Conservation (phyloP, 2,329 filamentous ascomycete genomes). For the Beauveria rudraprayagi region DNA sequence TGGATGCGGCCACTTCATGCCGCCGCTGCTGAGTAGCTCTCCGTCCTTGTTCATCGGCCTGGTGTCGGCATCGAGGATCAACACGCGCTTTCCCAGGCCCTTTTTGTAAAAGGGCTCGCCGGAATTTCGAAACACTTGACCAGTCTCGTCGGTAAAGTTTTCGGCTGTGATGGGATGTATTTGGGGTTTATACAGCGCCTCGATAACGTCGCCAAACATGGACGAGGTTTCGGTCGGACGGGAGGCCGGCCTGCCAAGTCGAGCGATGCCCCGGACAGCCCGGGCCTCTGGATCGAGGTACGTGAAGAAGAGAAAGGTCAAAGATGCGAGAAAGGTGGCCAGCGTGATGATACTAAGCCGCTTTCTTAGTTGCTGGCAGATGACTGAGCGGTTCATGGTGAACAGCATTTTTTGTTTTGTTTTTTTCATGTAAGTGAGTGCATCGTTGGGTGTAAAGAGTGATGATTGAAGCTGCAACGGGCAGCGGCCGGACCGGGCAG, state of each 20-base stretch:
- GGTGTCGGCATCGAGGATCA: slow-evolving; percentile 2
- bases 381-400: not conserved
- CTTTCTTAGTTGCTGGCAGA: not conserved
- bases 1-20: not conserved
- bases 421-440: not conserved
- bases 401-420: not conserved
- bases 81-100: not conserved
- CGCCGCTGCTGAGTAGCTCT: not conserved
- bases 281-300: not conserved
- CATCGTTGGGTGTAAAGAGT: not conserved
- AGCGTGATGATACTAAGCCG: not conserved
- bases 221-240: not conserved
- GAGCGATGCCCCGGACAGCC: not conserved
- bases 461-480: not conserved
- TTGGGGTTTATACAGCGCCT: not conserved
- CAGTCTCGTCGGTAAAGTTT: not conserved
- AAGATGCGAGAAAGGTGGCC: not conserved
- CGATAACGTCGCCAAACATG: not conserved
- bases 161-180: not conserved
- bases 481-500: too few relatives aligned
- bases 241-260: not conserved
- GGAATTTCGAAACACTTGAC: not conserved
- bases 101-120: slow-evolving; percentile 3
- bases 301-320: not conserved
- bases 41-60: not conserved